Base-by-base conservation (phyloP, 768 basidiomycete species). In the Boletus insuetus region DNA sequence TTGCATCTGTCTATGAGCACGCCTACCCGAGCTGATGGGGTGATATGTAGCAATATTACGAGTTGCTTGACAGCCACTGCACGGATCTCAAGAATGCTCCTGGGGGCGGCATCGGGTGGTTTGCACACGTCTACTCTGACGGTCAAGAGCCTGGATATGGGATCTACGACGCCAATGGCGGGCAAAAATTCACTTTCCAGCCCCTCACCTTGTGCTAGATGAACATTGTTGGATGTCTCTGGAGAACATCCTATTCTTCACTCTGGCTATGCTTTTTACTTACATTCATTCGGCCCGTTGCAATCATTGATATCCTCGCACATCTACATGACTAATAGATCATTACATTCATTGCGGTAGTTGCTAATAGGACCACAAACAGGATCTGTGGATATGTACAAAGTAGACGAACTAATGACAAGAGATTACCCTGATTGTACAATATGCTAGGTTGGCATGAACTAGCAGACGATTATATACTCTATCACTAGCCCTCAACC, bases 51-150 rank as follows among this genome's bases (percentile, higher is more conserved):
- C 58, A 87, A 53, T 91, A 89, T 63, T 89, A 75, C 57, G 69
- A 69, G 19, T 68, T 91, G 13, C 78, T 91, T 16, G 86, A 91
- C 59, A 66, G 73, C 2, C 79, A 86, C 51, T 91, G 89, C 63
- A 62, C 73, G 11, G 76, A 82, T 61, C 75, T 91, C 63, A 91
- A 91, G 70, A 63, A 58, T 0, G 79, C 80, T 24, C 57, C 70
- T 29, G 79, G 79, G 3, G 87, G 87, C 20, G 87, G 87, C 22
- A 73, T 90, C 35, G 87, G 89, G 12, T 91, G 89, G 89, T 91
- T 91, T 61, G 86, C 86, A 26, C 89, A 91, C 65, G 84, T 90
- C 51, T 90, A 89, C 63, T 82, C 83, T 2, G 89, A 89, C 63
- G 55, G 69, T 56, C 78, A 82, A 68, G 78, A 78, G 49, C 82